Evolutionary conservation across 2,329 filamentous ascomycete species (phyloP).

Genomic region (Emydomyces testavorans): DNA sequence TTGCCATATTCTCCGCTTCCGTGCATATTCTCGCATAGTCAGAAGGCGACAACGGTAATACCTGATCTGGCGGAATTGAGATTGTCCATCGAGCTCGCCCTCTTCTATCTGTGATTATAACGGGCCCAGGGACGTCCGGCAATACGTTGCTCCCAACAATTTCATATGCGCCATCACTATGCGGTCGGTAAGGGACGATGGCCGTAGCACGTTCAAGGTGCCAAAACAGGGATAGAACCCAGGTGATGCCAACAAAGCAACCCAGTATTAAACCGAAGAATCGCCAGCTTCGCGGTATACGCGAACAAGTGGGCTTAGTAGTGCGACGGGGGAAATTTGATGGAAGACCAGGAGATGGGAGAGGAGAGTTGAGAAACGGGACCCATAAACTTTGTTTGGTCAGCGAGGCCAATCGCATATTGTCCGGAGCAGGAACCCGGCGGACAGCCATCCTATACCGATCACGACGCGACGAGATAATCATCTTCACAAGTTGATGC

Average conservation of each 20-base stretch:
- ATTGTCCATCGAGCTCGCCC: conserved; percentile 67
- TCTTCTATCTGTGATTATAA: conserved; percentile 54
- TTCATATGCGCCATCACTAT: conserved; percentile 26
- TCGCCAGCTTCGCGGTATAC: conserved; percentile 48
- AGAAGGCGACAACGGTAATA: conserved; percentile 54
- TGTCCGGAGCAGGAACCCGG: conserved; percentile 14
- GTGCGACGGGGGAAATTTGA: conserved; percentile 54
- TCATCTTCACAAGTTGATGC: conserved; percentile 20
- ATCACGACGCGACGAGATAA: conserved; percentile 25
- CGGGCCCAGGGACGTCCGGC: conserved; percentile 61
- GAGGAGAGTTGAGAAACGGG: conserved; percentile 55
- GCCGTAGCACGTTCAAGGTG: background rate
- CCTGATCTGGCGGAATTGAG: conserved; percentile 55
- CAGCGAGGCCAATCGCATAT: conserved; percentile 14
- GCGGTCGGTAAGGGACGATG: background rate
- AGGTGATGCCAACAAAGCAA: background rate
- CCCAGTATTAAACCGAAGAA: conserved; percentile 45
- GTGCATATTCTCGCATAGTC: conserved; percentile 60
- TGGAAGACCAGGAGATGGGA: conserved; percentile 59
- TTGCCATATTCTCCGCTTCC: conserved; percentile 54
- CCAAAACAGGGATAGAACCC: background rate
- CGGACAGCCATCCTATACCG: conserved; percentile 22
- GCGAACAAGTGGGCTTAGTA: conserved; percentile 47
- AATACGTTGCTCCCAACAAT: conserved; percentile 48
- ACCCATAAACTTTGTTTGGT: conserved; percentile 50